Evolutionary conservation across 345 rosid genomes (phyloP), one percentile per base, ranked within the genome.

Genomic region (Erodium maritimum): DNA sequence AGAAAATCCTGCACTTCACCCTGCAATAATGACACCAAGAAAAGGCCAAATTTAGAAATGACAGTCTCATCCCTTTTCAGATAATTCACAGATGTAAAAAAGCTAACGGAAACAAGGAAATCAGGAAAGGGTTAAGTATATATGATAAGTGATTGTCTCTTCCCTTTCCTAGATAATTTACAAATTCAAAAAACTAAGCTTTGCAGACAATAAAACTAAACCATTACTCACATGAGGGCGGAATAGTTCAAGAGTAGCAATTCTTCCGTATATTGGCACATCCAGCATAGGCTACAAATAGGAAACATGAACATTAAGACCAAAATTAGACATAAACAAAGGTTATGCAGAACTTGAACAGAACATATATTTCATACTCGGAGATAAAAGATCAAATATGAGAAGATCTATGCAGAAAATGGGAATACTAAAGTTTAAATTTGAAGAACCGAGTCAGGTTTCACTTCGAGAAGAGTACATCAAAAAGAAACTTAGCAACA

Each of bases 221-320:
- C 59, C 16, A 54, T 54, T 61, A 68, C 98, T 88, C 75, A 91
- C 98, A 70, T 87, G 86, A 55, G 99, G 95, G 29, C 94, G 88
- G 63, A 89, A 93, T 71, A 93, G 82, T 72, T 93, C 91, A 54
- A 93, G 72, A 0, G 91, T 93, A 1, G 95, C 91, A 67, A 93
- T 93, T 78, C 99, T 85, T 65, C 99, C 96, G 69, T 89, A 89
- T 61, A 93, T 73, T 16, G 95, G 96, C 59, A 89, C 96, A 62
- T 93, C 96, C 68, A 87, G 54, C 80, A 93, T 80, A 65, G 84
- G 86, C 98, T 91, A 86, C 75, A 73, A 5, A 56, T 45, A 22
- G 57, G 29, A 57, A 66, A 56, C 21, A 25, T 23, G 22, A 71
- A 51, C 48, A 42, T 42, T 42, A 42, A 7, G 2, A 14, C 37